phyloP scores from a whole-genome alignment of 106 monocot species.

The Vanilla planifolia region DNA sequence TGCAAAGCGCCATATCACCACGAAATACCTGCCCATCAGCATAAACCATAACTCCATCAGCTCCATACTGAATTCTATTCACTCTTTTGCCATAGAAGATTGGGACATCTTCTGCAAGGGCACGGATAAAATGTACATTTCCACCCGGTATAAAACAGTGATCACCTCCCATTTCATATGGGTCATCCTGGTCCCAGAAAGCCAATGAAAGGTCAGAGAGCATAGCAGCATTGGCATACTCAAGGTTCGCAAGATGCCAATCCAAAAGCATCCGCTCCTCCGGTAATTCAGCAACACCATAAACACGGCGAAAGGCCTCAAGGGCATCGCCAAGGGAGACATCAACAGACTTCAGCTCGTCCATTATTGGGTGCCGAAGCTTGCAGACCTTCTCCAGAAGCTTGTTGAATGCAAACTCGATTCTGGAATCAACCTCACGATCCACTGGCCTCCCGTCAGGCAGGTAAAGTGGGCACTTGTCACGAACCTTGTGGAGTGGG shows the following conservation, averaged over 20 bases:
- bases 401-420: constrained; percentile 79
- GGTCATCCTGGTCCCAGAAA: constrained; percentile 99
- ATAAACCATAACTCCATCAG: constrained; percentile 80
- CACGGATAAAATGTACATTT: constrained; percentile 68
- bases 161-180: constrained; percentile 98
- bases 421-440: constrained; percentile 39
- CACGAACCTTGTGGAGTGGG: constrained; percentile 90
- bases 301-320: constrained; percentile 68
- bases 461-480: constrained; percentile 84
- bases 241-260: constrained; percentile 98
- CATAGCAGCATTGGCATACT: constrained; percentile 88
- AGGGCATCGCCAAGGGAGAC: constrained; percentile 72
- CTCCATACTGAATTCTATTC: constrained; percentile 62
- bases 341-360: constrained; percentile 61
- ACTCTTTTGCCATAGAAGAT: constrained; percentile 70
- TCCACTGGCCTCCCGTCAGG: constrained; percentile 77
- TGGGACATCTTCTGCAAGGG: constrained; percentile 61
- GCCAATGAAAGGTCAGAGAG: constrained; percentile 89
- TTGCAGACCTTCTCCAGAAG: constrained; percentile 91
- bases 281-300: constrained; percentile 35
- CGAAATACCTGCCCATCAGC: constrained; percentile 59
- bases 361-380: constrained; percentile 54
- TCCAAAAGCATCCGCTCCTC: constrained; percentile 92
- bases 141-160: constrained; percentile 99
- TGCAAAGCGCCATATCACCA: constrained; percentile 80